These are phyloP conservation scores for Lactarius akahatsu DNA, from an alignment of 768 basidiomycete species.

Conservation along the genomic window DNA sequence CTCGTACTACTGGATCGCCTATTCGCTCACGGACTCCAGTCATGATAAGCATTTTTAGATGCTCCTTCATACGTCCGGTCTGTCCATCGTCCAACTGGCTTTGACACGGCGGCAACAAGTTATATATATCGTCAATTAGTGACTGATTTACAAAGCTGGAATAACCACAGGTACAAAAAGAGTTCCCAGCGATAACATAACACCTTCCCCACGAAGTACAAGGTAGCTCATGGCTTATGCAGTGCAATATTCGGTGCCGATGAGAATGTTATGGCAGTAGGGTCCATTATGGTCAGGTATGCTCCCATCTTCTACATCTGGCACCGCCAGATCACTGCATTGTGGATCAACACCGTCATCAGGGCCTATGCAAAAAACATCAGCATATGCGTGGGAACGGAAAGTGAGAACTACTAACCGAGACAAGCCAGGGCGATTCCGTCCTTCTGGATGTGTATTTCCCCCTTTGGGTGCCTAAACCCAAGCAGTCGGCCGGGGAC, in stretches of 20 bases:
- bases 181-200: neutral
- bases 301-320: slow-evolving; percentile 40
- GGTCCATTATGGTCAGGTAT: slow-evolving; percentile 58
- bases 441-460: slow-evolving; percentile 22
- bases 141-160: no score
- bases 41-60: no score
- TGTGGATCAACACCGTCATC: slow-evolving; percentile 55
- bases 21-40: no score
- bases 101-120: no score
- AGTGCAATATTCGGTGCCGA: slow-evolving; percentile 48
- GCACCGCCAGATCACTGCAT: slow-evolving; percentile 56
- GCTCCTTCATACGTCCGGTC: no score
- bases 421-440: slow-evolving; percentile 18
- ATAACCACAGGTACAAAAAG: neutral
- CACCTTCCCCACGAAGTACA: neutral
- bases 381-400: neutral
- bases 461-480: slow-evolving; percentile 20
- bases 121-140: no score
- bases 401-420: slow-evolving; percentile 1
- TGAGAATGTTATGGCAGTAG: slow-evolving; percentile 48
- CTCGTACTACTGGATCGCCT: no score
- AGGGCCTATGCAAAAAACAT: slow-evolving; percentile 31
- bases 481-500: slow-evolving; percentile 23
- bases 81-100: no score
- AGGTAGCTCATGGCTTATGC: slow-evolving; percentile 15